These are phyloP conservation scores for Puccinia coronata DNA, from an alignment of 1,284 basidiomycete species.

Conservation along the genomic window DNA sequence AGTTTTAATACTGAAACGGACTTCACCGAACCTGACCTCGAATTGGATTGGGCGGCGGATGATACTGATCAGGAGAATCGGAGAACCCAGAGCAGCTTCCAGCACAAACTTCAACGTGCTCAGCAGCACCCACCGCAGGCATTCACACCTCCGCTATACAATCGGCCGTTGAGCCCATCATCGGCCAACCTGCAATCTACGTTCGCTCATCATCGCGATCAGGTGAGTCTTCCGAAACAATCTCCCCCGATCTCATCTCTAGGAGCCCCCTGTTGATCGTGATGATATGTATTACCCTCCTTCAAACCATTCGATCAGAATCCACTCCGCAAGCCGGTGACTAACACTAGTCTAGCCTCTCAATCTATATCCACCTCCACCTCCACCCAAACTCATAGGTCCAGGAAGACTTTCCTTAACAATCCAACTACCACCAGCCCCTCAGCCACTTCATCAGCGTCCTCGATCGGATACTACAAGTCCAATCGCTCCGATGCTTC, in stretches of 20 bases:
- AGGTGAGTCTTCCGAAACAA: not conserved
- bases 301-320: not conserved
- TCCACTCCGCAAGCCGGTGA: not conserved
- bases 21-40: conserved; percentile 41
- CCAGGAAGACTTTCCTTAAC: not conserved
- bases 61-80: conserved; percentile 35
- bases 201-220: not conserved
- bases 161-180: not conserved
- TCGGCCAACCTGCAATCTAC: not conserved
- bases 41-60: conserved; percentile 30
- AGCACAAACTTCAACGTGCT: not conserved
- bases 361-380: conserved; percentile 15
- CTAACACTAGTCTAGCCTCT: conserved; percentile 33
- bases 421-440: not conserved
- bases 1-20: conserved; percentile 46
- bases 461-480: conserved; percentile 36
- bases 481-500: conserved; percentile 23
- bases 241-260: not conserved
- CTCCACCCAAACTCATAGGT: conserved; percentile 25
- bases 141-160: not conserved
- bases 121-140: not conserved
- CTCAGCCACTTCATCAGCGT: conserved; percentile 16
- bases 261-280: not conserved
- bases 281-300: not conserved
- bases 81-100: not conserved